Evolutionary conservation across 2,329 filamentous ascomycete species (phyloP), one percentile per base, ranked within the genome.

Genomic region (Periconia macrospinosa): DNA sequence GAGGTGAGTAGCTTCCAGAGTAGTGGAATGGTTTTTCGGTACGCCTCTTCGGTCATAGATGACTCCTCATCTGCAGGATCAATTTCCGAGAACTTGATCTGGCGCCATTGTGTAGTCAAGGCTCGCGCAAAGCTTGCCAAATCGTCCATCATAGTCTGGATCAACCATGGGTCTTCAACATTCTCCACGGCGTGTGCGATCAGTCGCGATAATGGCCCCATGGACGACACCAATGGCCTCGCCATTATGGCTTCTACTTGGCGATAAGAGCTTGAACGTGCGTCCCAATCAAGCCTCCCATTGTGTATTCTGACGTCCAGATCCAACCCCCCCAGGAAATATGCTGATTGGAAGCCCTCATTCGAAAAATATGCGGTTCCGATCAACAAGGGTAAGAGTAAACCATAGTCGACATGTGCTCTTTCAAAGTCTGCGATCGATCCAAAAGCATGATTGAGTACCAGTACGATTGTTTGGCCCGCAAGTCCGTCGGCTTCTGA

Each of bases 1-100:
- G 89, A 88, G 60, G 87, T 86, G 7, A 96, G 78, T 2, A 93
- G 72, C 59, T 86, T 86, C 88, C 90, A 93, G 6, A 96, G 78
- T 30, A 82, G 77, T 0, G 89, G 87, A 67, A 89, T 84, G 0
- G 91, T 91, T 17, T 75, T 83, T 56, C 83, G 80, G 35, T 86
- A 70, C 0, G 89, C 88, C 52, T 90, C 85, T 0, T 83, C 79
- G 19, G 86, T 83, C 7, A 96, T 75, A 49, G 81, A 83, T 9
- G 81, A 74, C 2, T 74, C 69, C 63, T 95, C 89, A 50, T 90
- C 84, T 0, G 86, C 82, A 11, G 80, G 73, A 60, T 95, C 91
- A 40, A 95, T 78, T 46, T 84, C 81, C 1, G 89, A 91, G 40
- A 96, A 78, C 50, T 88, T 87, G 67, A 85, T 90, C 55, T 85